Evolutionary conservation across 2,329 filamentous ascomycete genomes (phyloP).

Genomic region (Epichloe amarillans): DNA sequence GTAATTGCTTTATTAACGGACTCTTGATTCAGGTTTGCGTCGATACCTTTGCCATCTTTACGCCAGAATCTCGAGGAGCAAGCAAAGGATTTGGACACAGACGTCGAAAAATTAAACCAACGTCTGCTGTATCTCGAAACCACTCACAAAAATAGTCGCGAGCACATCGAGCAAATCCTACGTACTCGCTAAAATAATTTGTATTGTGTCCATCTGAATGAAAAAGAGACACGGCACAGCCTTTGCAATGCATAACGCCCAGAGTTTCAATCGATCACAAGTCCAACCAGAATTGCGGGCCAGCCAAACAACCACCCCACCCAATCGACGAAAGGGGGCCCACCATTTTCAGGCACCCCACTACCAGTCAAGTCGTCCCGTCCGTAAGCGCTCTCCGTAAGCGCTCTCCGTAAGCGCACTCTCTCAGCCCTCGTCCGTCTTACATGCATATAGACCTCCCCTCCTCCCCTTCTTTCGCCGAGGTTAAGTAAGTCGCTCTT

Average conservation of each 20-base stretch:
- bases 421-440: neutral
- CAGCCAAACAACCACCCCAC: too few relatives aligned
- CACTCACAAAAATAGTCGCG: slow-evolving; percentile 84
- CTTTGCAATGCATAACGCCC: too few relatives aligned
- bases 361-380: neutral
- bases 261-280: too few relatives aligned
- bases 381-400: slow-evolving; percentile 3
- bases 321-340: neutral
- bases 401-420: neutral
- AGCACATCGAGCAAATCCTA: slow-evolving; percentile 83
- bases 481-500: too few relatives aligned
- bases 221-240: too few relatives aligned
- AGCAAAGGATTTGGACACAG: slow-evolving; percentile 59
- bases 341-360: neutral
- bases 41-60: slow-evolving; percentile 57
- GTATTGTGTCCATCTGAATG: too few relatives aligned
- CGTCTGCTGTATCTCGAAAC: slow-evolving; percentile 87
- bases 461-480: too few relatives aligned
- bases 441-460: neutral
- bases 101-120: slow-evolving; percentile 73
- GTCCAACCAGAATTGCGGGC: too few relatives aligned
- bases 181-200: slow-evolving; percentile 27
- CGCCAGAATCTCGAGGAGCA: slow-evolving; percentile 65
- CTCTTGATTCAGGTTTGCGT: slow-evolving; percentile 59
- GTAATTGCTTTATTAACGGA: neutral